Conservation (phyloP, 352 stramenopile genomes). For the Phytopythium litorale region DNA sequence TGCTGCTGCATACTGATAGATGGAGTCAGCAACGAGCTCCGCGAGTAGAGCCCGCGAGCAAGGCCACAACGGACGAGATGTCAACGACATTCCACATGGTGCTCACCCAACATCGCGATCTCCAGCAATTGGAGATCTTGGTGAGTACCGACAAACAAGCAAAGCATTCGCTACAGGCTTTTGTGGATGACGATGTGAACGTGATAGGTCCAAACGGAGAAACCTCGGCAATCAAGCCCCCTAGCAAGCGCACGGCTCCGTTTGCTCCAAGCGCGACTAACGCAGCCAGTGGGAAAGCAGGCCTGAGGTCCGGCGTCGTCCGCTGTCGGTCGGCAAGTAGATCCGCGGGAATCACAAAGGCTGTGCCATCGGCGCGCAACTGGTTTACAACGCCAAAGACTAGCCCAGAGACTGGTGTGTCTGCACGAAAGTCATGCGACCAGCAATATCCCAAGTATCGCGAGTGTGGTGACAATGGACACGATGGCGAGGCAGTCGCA, state of each 20-base stretch:
- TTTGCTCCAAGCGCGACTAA: background rate
- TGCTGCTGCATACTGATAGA: background rate
- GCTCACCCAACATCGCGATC: background rate
- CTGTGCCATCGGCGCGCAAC: background rate
- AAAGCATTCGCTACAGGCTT: background rate
- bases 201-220: background rate
- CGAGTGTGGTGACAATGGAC: background rate
- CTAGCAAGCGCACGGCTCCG: background rate
- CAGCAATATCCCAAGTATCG: background rate
- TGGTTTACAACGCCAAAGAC: constrained; percentile 5
- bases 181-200: background rate
- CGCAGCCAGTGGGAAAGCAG: background rate
- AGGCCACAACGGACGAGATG: background rate
- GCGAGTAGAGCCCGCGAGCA: background rate
- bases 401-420: background rate
- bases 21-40: background rate
- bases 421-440: background rate
- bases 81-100: background rate
- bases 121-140: background rate
- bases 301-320: background rate
- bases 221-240: background rate
- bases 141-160: background rate
- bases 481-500: background rate
- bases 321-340: background rate
- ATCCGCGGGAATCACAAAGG: background rate